phyloP scores from a whole-genome alignment of 2,329 filamentous ascomycete species.

The Pochonia chlamydosporia region DNA sequence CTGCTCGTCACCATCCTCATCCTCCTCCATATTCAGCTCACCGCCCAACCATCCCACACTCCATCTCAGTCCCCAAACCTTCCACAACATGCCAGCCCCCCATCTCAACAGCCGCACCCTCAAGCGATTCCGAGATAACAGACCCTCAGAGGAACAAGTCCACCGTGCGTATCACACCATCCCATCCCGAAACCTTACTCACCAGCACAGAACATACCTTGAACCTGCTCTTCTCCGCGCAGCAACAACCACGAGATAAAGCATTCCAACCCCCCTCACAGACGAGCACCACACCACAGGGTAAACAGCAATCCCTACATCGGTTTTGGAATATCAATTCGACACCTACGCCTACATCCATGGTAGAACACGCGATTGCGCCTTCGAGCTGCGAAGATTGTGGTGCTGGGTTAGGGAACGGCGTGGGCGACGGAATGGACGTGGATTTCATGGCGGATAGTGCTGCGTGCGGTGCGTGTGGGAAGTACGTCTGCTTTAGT shows the following conservation, averaged over 20 bases:
- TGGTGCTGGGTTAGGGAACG: constrained; percentile 24
- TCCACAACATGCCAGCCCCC: constrained; percentile 24
- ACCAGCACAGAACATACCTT: constrained; percentile 46
- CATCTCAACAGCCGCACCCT: constrained; percentile 52
- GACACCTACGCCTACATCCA: neutral
- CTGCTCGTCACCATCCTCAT: constrained; percentile 38
- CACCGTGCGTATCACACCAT: constrained; percentile 40
- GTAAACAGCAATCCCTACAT: constrained; percentile 49
- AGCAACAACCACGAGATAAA: constrained; percentile 15
- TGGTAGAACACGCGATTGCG: neutral
- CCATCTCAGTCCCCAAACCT: constrained; percentile 21
- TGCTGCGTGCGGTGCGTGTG: constrained; percentile 42
- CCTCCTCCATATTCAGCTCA: constrained; percentile 30
- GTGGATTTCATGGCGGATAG: constrained; percentile 26
- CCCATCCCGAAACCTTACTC: neutral
- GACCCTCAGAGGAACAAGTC: constrained; percentile 50
- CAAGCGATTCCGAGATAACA: constrained; percentile 54
- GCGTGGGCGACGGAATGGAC: constrained; percentile 30
- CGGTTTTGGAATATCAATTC: constrained; percentile 54
- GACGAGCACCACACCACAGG: constrained; percentile 7
- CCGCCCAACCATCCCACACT: constrained; percentile 21
- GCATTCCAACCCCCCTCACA: neutral
- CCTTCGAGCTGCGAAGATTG: constrained; percentile 50
- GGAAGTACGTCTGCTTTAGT: constrained; percentile 51
- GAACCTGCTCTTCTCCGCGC: constrained; percentile 51